Evolutionary conservation across 768 basidiomycete species (phyloP), one percentile per base, ranked within the genome.

Genomic region (Neoboletus magnificus): DNA sequence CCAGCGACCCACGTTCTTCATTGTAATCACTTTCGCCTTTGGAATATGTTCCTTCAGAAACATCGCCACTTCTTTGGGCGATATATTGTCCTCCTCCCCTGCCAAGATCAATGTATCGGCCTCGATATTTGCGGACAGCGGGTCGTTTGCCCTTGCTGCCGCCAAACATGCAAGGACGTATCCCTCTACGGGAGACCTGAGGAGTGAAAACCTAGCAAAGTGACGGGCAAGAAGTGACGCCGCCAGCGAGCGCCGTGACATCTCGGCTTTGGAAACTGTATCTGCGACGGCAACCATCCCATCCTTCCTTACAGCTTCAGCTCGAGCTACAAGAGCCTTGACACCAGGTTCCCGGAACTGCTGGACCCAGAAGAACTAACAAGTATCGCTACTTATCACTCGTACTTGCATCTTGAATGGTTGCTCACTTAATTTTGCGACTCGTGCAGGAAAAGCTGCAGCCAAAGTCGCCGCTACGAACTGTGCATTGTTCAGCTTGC

Each of bases 201-300:
- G 56, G 22, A 57, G 32, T 18, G 47, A n/a, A 20, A 13, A 13
- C 3, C 48, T 29, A 13, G 48, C 48, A 60, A 42, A 42, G 27
- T 53, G 52, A 33, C 52, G 42, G 0, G 45, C 42, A 40, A 49
- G 52, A 42, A 23, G 22, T 23, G 35, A 50, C 5, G 33, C 51
- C 23, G 22, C 45, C 7, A 52, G 54, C 37, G 49, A 48, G 23
- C 50, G 48, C n/a, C 23, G 22, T 2, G 48, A 57, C 48, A 57
- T 42, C 30, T 48, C 48, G 18, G 35, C 37, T 35, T 40, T 62
- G 22, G 45, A 48, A 15, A 57, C 11, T 9, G 50, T 27, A 29
- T 54, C 46, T 1, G 41, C 46, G 22, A 57, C 22, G 13, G 48
- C 48, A 36, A 57, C 47, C 55, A 62, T 57, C 40, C 52, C 52